Conservation (phyloP, 2,329 filamentous ascomycete species). For the Monilinia aucupariae region DNA sequence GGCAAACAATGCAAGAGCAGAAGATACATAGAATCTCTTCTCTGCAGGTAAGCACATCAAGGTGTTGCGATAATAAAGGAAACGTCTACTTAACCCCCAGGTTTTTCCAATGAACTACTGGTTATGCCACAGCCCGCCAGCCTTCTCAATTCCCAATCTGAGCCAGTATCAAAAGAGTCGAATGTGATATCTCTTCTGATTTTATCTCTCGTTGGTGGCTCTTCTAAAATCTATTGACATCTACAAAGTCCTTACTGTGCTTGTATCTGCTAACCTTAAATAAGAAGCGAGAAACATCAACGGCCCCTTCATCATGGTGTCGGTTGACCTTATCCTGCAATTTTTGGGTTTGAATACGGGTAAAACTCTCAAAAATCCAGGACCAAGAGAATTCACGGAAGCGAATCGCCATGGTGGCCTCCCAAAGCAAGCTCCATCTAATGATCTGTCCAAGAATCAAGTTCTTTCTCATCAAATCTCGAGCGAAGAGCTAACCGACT, state of each 20-base stretch:
- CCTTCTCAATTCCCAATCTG: conserved; percentile 10
- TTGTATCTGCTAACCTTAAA: not conserved
- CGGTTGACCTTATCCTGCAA: conserved; percentile 2
- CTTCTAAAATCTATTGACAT: not conserved
- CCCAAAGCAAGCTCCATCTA: conserved; percentile 16
- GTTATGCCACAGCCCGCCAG: conserved; percentile 1
- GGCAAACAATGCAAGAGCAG: not conserved
- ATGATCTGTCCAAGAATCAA: conserved; percentile 12
- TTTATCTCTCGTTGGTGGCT: not conserved
- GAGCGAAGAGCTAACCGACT: conserved; percentile 16
- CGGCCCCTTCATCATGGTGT: conserved; percentile 5
- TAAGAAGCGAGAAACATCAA: not conserved
- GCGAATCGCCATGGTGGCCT: conserved; percentile 17
- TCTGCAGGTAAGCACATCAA: not conserved
- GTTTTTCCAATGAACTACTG: not conserved
- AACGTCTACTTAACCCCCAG: not conserved
- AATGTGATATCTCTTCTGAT: conserved; percentile 15
- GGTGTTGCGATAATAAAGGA: not conserved
- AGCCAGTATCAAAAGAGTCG: conserved; percentile 2
- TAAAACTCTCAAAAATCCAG: not conserved
- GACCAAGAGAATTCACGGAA: not conserved
- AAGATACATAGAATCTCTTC: not conserved
- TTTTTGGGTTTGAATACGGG: conserved; percentile 1
- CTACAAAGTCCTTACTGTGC: not conserved
- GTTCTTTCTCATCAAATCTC: not conserved